These are phyloP conservation scores for Schwanniomyces pseudopolymorphus DNA, from an alignment of 805 yeast species.

Conservation along the genomic window DNA sequence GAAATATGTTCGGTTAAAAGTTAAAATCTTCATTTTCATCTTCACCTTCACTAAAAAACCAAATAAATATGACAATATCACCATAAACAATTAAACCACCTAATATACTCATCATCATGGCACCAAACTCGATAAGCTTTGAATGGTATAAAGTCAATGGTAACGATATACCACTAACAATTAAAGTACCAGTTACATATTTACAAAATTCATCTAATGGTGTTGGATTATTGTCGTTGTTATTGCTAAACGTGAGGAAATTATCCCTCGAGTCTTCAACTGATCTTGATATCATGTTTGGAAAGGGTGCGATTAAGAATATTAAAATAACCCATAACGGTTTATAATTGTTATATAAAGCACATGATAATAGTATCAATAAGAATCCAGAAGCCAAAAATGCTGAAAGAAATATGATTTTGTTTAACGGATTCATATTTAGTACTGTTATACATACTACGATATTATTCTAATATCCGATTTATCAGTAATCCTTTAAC, in stretches of 20 bases:
- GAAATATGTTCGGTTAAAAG: slow-evolving; percentile 19
- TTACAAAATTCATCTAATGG: slow-evolving; percentile 40
- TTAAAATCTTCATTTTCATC: slow-evolving; percentile 47
- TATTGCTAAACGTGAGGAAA: slow-evolving; percentile 43
- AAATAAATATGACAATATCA: slow-evolving; percentile 43
- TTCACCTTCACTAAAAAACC: slow-evolving; percentile 47
- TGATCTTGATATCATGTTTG: slow-evolving; percentile 38
- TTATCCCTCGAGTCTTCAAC: slow-evolving; percentile 41
- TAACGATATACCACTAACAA: slow-evolving; percentile 45
- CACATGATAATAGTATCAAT: slow-evolving; percentile 44
- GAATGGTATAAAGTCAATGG: slow-evolving; percentile 43
- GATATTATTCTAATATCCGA: not conserved
- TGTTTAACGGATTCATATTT: slow-evolving; percentile 44
- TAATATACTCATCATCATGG: slow-evolving; percentile 42
- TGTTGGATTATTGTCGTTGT: slow-evolving; percentile 35
- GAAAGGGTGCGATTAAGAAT: slow-evolving; percentile 45
- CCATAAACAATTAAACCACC: slow-evolving; percentile 47
- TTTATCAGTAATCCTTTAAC: not conserved
- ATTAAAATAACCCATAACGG: slow-evolving; percentile 44
- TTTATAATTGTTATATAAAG: slow-evolving; percentile 41
- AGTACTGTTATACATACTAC: not conserved
- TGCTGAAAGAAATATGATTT: slow-evolving; percentile 46
- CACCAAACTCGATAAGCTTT: slow-evolving; percentile 34
- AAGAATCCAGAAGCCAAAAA: slow-evolving; percentile 46
- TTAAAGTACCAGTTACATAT: slow-evolving; percentile 38